Evolutionary conservation across 164 flowering plant genomes (phyloP).

Genomic region (Brasenia schreberi): DNA sequence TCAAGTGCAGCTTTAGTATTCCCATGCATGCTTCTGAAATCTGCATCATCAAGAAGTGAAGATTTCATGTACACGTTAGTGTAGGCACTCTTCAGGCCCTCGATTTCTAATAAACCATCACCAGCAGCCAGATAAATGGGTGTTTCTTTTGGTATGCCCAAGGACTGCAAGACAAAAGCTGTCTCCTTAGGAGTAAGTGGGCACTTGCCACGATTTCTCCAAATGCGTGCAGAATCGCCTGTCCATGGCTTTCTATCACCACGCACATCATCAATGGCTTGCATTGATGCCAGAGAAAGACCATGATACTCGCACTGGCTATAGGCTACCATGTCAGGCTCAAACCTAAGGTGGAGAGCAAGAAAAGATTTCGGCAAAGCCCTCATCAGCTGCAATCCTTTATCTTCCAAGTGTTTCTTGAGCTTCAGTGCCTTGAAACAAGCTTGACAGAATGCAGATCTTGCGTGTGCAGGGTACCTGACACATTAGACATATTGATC

Average conservation of each 20-base stretch:
- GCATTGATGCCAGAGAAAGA: slow-evolving; percentile 47
- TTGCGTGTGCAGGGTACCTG: slow-evolving; percentile 76
- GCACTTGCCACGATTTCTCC: slow-evolving; percentile 93
- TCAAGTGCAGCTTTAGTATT: slow-evolving; percentile 98
- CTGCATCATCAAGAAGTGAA: slow-evolving; percentile 43
- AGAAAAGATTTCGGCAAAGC: slow-evolving; percentile 92
- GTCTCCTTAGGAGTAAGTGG: slow-evolving; percentile 93
- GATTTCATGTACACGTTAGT: slow-evolving; percentile 70
- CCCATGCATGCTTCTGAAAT: slow-evolving; percentile 79
- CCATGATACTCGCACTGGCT: slow-evolving; percentile 71
- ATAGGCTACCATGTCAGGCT: slow-evolving; percentile 98
- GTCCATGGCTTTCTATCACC: slow-evolving; percentile 83
- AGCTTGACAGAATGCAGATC: slow-evolving; percentile 82
- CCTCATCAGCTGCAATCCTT: slow-evolving; percentile 54
- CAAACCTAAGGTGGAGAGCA: slow-evolving; percentile 90
- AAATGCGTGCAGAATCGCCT: slow-evolving; percentile 62
- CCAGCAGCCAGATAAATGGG: slow-evolving; percentile 91
- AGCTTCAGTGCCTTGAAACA: slow-evolving; percentile 79
- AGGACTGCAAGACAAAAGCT: slow-evolving; percentile 59
- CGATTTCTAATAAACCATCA: slow-evolving; percentile 82
- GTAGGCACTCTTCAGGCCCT: slow-evolving; percentile 68
- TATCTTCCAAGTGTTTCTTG: slow-evolving; percentile 45
- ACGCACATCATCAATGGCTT: slow-evolving; percentile 59
- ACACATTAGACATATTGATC: too few species aligned
- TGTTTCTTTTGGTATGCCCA: slow-evolving; percentile 64